These are phyloP conservation scores for Globisporangium heterothallicum DNA, from an alignment of 352 stramenopile genomes.

Conservation along the genomic window DNA sequence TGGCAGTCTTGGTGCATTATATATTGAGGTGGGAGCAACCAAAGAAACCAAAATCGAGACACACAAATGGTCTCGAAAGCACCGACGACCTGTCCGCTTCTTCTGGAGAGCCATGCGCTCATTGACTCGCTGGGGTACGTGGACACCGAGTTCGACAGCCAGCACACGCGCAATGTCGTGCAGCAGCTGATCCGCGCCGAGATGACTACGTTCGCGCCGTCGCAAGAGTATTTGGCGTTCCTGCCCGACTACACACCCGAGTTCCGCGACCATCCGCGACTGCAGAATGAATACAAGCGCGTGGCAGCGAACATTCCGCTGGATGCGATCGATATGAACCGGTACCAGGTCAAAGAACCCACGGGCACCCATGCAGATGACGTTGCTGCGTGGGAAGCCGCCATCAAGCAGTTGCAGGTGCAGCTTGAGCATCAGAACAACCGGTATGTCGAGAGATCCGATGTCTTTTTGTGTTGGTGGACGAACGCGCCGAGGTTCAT, in stretches of 20 bases:
- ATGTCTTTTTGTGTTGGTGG: too few relatives aligned
- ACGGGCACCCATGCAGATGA: constrained; percentile 30
- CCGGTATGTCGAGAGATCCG: constrained; percentile 18
- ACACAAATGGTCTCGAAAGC: not conserved
- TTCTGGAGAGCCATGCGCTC: constrained; percentile 53
- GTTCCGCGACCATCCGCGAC: constrained; percentile 42
- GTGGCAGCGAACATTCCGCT: constrained; percentile 61
- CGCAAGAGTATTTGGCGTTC: constrained; percentile 53
- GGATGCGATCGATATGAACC: constrained; percentile 67
- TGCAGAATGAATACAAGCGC: constrained; percentile 70
- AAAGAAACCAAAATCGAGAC: too few relatives aligned
- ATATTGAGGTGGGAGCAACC: too few relatives aligned
- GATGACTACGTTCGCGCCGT: constrained; percentile 63
- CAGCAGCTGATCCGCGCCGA: constrained; percentile 64
- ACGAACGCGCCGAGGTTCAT: too few relatives aligned
- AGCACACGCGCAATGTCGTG: constrained; percentile 40
- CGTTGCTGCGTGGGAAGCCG: constrained; percentile 47
- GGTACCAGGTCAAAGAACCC: constrained; percentile 52
- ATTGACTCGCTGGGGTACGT: constrained; percentile 76
- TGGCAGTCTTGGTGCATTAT: too few relatives aligned
- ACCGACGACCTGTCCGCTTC: constrained; percentile 42
- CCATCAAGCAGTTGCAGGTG: constrained; percentile 42
- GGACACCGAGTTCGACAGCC: constrained; percentile 56
- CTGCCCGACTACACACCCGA: constrained; percentile 48
- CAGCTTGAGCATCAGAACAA: constrained; percentile 60